phyloP scores from a whole-genome alignment of 257 asterid species.

The Capsicum chinense region DNA sequence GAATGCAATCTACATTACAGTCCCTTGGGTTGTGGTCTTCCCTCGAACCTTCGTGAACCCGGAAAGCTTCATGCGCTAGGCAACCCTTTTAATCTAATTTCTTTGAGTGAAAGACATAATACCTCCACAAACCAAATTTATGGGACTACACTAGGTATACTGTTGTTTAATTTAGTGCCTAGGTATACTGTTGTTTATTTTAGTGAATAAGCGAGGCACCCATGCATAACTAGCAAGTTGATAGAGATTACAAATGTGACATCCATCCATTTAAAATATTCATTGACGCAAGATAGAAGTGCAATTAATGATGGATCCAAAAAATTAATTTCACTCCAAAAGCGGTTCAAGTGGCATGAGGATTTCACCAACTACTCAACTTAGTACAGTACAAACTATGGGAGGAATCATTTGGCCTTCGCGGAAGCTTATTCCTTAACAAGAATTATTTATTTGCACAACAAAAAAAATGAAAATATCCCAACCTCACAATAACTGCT shows the following conservation, averaged over 20 bases:
- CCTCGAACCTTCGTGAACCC: neutral
- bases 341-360: neutral
- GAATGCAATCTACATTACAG: neutral
- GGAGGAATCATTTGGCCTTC: constrained; percentile 3
- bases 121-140: too few species aligned
- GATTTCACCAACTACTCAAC: neutral
- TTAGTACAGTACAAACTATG: neutral
- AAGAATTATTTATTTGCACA: neutral
- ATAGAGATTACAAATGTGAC: neutral
- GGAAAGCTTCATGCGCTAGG: neutral
- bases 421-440: constrained; percentile 15
- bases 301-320: neutral
- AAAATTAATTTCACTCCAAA: neutral
- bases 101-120: neutral
- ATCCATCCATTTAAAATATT: neutral
- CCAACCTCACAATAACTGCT: neutral
- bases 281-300: neutral
- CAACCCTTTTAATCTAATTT: constrained; percentile 9
- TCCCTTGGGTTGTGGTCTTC: neutral
- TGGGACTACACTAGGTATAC: too few species aligned
- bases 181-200: neutral
- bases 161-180: neutral
- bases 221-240: neutral
- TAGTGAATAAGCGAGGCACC: neutral
- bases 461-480: neutral